Evolutionary conservation across 2,329 filamentous ascomycete species (phyloP), one percentile per base, ranked within the genome.

Genomic region (Xenoacremonium recifei): DNA sequence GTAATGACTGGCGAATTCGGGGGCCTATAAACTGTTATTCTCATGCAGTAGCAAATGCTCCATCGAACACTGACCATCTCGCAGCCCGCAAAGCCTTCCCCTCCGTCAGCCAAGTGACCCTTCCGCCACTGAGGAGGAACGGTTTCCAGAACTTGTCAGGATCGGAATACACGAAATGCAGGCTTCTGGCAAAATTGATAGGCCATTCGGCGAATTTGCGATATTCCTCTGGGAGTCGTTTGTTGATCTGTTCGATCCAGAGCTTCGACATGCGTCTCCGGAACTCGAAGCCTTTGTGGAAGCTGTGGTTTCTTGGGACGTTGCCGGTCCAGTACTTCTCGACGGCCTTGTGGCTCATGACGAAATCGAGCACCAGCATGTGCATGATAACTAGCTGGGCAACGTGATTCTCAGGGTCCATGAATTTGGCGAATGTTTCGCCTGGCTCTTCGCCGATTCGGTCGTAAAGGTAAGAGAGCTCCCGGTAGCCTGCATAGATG

Each of bases 221-320:
- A 39, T 67, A 64, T 23, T 62, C 44, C 2, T 25, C 42, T 7
- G 59, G 63, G 25, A 67, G 53, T 1, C 59, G 52, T 5, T 55
- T 48, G 7, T 63, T 59, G 10, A 72, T 64, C 20, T 54, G 47
- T 30, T 66, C 58, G 0, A 61, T 57, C 70, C 72, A 75, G 11
- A 66, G 54, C 29, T 67, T 54, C 4, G 61, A 63, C 45, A 62
- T 59, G 17, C 46, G 48, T 18, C 57, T 58, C 29, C 56, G 47
- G 15, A 45, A 50, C 15, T 54, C 45, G 11, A 49, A 46, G 0
- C 54, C 51, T 21, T 51, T 50, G 7, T 47, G 35, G 3, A 19
- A 21, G 1, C 36, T 19, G 4, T 16, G 21, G 7, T 15, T 27
- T n/a, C n/a, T n/a, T n/a, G 18, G 18, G n/a, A 9, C 6, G 17